phyloP scores from a whole-genome alignment of 2,329 filamentous ascomycete genomes.

The Intubia oerlemansii region DNA sequence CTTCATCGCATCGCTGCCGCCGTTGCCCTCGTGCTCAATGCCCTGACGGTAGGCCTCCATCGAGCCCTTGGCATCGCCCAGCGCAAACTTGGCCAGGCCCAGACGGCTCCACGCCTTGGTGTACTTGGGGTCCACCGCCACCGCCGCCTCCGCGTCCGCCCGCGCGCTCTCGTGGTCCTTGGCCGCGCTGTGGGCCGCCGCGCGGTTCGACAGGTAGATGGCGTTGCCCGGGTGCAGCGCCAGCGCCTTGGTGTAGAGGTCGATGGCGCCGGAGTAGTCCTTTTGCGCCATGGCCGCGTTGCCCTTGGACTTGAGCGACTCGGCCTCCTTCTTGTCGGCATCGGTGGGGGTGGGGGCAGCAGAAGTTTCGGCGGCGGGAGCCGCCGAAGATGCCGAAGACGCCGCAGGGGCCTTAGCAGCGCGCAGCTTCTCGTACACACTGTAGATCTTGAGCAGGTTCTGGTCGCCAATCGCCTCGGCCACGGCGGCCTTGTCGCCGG shows the following conservation, averaged over 20 bases:
- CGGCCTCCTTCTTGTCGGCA: conserved; percentile 54
- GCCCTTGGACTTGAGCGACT: conserved; percentile 71
- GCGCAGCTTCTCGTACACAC: conserved; percentile 83
- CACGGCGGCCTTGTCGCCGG: conserved; percentile 51
- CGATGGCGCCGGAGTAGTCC: conserved; percentile 67
- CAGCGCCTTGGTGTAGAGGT: conserved; percentile 74
- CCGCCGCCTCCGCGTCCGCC: conserved; percentile 77
- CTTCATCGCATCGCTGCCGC: conserved; percentile 92
- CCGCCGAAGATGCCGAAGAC: conserved; percentile 18
- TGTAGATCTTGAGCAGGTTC: conserved; percentile 78
- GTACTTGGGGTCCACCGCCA: conserved; percentile 73
- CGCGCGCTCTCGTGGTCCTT: conserved; percentile 68
- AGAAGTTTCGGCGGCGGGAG: conserved; percentile 17
- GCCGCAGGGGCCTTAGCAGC: conserved; percentile 14
- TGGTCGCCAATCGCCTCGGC: conserved; percentile 64
- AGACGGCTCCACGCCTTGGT: conserved; percentile 94
- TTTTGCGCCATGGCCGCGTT: conserved; percentile 92
- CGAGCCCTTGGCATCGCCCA: conserved; percentile 73
- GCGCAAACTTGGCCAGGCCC: conserved; percentile 74
- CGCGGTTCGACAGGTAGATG: conserved; percentile 94
- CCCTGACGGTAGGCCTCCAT: conserved; percentile 91
- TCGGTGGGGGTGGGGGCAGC: conserved; percentile 13
- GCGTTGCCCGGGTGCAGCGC: conserved; percentile 65
- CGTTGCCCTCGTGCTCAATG: conserved; percentile 83
- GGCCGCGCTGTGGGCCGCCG: conserved; percentile 73